phyloP scores from a whole-genome alignment of 306 rosid genomes.

The Corylus avellana region DNA sequence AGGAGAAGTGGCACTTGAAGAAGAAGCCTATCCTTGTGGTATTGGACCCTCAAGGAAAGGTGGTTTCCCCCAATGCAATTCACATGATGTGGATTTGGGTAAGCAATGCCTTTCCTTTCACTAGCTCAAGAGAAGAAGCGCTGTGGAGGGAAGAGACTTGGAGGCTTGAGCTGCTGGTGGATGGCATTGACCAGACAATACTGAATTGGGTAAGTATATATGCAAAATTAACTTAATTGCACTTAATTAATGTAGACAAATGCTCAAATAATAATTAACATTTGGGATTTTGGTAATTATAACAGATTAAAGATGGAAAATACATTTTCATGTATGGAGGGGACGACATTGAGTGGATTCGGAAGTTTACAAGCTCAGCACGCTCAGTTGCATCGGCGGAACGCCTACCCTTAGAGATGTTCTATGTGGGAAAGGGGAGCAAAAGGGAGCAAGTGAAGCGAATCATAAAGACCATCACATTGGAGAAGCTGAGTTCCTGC shows the following conservation, averaged over 20 bases:
- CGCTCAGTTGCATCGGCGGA: constrained; percentile 38
- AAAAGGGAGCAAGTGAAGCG: constrained; percentile 48
- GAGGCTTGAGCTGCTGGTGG: constrained; percentile 55
- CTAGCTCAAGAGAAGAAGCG: constrained; percentile 54
- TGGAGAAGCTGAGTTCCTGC: constrained; percentile 44
- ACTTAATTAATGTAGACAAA: not conserved
- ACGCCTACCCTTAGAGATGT: constrained; percentile 48
- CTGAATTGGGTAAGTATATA: constrained; percentile 55
- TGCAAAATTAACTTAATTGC: too few relatives aligned
- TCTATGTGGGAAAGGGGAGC: constrained; percentile 58
- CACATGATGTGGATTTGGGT: constrained; percentile 88
- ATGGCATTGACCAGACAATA: constrained; percentile 53
- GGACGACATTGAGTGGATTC: constrained; percentile 52
- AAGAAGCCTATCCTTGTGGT: constrained; percentile 66
- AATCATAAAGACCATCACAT: constrained; percentile 27
- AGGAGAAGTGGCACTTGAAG: constrained; percentile 57
- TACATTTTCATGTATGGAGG: constrained; percentile 61
- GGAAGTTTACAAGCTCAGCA: constrained; percentile 50
- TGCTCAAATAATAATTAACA: not conserved
- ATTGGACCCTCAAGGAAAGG: constrained; percentile 62
- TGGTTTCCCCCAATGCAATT: constrained; percentile 63
- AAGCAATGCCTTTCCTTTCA: constrained; percentile 65
- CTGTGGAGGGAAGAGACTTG: constrained; percentile 68
- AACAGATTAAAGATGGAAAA: constrained; percentile 51
- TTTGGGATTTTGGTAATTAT: not conserved